phyloP scores from a whole-genome alignment of 2,329 filamentous ascomycete species.

The Colletotrichum destructivum region DNA sequence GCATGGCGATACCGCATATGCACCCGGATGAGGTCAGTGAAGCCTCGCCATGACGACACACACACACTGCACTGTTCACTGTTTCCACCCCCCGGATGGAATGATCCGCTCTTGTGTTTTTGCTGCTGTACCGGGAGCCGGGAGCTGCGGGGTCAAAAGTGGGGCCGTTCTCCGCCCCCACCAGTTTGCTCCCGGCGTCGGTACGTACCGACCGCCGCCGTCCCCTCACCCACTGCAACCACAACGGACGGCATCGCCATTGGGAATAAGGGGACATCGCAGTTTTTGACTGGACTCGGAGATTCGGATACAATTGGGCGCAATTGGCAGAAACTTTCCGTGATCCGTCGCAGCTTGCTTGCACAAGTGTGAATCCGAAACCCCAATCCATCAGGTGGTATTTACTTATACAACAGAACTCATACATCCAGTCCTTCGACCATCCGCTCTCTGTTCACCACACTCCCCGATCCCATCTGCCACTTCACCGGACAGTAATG shows the following conservation, averaged over 20 bases:
- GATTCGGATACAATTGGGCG: no score
- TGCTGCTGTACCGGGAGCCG: no score
- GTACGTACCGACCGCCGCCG: no score
- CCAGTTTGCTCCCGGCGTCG: no score
- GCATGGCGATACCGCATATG: not conserved
- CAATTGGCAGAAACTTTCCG: no score
- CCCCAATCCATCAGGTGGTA: conserved; percentile 11
- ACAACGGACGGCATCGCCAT: no score
- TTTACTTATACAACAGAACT: conserved; percentile 29
- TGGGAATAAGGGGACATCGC: no score
- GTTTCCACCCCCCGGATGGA: conserved; percentile 11
- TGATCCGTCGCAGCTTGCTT: no score
- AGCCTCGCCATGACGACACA: conserved; percentile 37
- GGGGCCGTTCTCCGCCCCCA: not conserved
- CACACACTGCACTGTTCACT: conserved; percentile 8
- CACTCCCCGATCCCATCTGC: no score
- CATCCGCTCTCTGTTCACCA: not conserved
- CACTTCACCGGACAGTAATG: conserved; percentile 55
- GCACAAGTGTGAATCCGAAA: not conserved
- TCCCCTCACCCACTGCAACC: no score
- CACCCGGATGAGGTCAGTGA: conserved; percentile 40
- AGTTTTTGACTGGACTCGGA: no score
- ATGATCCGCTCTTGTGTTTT: conserved; percentile 2
- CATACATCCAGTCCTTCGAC: conserved; percentile 5
- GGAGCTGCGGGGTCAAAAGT: no score